phyloP scores from a whole-genome alignment of 495 filamentous ascomycete genomes.

The Penicillium waksmanii region DNA sequence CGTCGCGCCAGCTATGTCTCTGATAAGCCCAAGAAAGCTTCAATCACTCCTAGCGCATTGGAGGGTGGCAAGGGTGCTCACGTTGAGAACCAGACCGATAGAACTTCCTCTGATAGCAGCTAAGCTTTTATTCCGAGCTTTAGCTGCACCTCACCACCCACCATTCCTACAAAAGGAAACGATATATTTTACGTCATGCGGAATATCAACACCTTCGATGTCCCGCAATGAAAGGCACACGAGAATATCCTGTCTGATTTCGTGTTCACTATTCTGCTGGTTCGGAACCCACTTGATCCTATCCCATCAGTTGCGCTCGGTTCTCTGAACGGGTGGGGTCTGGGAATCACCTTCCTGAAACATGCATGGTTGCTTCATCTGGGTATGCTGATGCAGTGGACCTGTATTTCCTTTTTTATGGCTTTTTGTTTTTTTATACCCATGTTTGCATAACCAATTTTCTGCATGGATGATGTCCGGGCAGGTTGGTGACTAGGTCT shows the following conservation, averaged over 20 bases:
- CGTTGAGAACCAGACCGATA: constrained; percentile 22
- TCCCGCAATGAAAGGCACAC: constrained; percentile 1
- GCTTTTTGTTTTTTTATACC: constrained; percentile 15
- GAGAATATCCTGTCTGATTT: background rate
- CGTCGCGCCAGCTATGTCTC: constrained; percentile 33
- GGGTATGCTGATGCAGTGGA: constrained; percentile 11
- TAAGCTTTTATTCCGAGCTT: background rate
- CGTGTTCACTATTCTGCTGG: constrained; percentile 15
- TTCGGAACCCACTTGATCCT: background rate
- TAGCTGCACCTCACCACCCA: background rate
- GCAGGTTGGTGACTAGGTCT: constrained; percentile 2
- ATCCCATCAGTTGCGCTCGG: too few species aligned
- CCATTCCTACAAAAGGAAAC: background rate
- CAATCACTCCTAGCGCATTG: constrained; percentile 18
- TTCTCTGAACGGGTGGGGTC: background rate
- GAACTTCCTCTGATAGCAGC: constrained; percentile 19
- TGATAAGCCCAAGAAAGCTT: constrained; percentile 29
- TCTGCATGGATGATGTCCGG: constrained; percentile 8
- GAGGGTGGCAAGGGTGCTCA: constrained; percentile 33
- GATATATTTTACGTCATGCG: background rate
- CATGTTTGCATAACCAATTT: constrained; percentile 14
- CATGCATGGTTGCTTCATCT: background rate
- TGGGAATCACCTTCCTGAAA: background rate
- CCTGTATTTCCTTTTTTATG: constrained; percentile 1
- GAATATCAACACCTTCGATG: background rate